Conservation (phyloP, 768 basidiomycete genomes). For the Kwoniella shandongensis region DNA sequence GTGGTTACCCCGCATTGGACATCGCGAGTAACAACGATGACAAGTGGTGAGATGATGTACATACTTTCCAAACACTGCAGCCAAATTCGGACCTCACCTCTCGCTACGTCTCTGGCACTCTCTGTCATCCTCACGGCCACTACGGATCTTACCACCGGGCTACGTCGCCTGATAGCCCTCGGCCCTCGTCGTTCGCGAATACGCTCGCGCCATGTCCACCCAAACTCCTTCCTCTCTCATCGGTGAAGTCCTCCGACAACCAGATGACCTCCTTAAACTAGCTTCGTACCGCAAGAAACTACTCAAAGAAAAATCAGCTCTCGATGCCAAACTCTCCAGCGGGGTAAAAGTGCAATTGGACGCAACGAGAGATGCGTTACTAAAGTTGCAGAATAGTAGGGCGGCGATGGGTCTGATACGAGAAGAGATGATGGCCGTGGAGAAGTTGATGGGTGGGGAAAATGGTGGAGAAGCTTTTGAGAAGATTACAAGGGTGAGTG, state of each 20-base stretch:
- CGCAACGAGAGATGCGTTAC: constrained; percentile 76
- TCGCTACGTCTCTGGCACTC: no score
- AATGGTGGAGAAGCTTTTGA: constrained; percentile 84
- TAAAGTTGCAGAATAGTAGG: constrained; percentile 48
- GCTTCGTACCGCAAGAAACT: constrained; percentile 86
- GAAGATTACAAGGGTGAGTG: constrained; percentile 82
- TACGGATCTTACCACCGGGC: no score
- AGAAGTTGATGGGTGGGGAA: constrained; percentile 77
- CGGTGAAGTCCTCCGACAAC: constrained; percentile 80
- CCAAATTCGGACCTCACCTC: no score
- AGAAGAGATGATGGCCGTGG: constrained; percentile 56
- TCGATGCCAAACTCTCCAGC: constrained; percentile 82
- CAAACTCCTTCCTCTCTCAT: constrained; percentile 34
- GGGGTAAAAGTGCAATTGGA: constrained; percentile 92
- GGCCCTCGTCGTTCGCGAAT: neutral
- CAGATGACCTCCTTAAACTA: constrained; percentile 88
- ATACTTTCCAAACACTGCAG: no score
- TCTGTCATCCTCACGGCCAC: no score
- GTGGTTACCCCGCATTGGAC: constrained; percentile 9
- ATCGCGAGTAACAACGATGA: neutral
- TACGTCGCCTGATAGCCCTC: no score
- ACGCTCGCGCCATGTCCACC: constrained; percentile 24
- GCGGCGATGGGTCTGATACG: constrained; percentile 44
- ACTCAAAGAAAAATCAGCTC: constrained; percentile 92
- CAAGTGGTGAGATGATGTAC: no score